phyloP scores from a whole-genome alignment of 2,329 filamentous ascomycete species.

The Nemania serpens region DNA sequence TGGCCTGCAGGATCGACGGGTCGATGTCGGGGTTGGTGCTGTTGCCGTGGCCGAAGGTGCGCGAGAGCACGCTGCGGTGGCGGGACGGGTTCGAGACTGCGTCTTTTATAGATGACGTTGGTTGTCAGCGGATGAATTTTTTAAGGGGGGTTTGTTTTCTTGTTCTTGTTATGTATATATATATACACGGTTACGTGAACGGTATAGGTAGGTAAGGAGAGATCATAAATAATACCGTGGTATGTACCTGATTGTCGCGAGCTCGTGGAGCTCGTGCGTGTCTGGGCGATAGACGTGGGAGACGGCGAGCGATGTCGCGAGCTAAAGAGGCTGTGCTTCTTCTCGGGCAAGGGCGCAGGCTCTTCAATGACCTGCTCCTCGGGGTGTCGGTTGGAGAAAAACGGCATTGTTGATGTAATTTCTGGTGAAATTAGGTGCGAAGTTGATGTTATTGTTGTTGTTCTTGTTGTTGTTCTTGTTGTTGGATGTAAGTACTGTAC shows the following conservation, averaged over 20 bases:
- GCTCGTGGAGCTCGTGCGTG: constrained; percentile 35
- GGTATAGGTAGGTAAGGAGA: neutral
- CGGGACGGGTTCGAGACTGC: constrained; percentile 30
- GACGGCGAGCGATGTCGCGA: constrained; percentile 44
- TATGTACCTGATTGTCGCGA: constrained; percentile 36
- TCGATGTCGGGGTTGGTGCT: constrained; percentile 57
- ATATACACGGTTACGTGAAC: neutral
- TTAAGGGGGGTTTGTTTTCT: too few relatives aligned
- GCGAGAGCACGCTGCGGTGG: constrained; percentile 49
- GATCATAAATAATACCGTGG: neutral
- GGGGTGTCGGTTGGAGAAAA: constrained; percentile 40
- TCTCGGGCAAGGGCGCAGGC: constrained; percentile 54
- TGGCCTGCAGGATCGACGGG: constrained; percentile 63
- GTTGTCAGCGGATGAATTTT: constrained; percentile 9
- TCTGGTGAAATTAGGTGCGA: too few relatives aligned
- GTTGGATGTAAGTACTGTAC: too few relatives aligned
- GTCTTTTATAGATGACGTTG: constrained; percentile 17
- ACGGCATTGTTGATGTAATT: constrained; percentile 35
- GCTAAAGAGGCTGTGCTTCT: constrained; percentile 48
- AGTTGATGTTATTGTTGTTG: too few relatives aligned
- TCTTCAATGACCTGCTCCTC: constrained; percentile 45
- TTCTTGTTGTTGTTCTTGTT: too few relatives aligned
- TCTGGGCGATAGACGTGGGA: constrained; percentile 25
- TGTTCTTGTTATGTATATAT: neutral
- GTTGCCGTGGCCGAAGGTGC: constrained; percentile 51